phyloP scores from a whole-genome alignment of 495 filamentous ascomycete species.

The Tuber melanosporum region DNA sequence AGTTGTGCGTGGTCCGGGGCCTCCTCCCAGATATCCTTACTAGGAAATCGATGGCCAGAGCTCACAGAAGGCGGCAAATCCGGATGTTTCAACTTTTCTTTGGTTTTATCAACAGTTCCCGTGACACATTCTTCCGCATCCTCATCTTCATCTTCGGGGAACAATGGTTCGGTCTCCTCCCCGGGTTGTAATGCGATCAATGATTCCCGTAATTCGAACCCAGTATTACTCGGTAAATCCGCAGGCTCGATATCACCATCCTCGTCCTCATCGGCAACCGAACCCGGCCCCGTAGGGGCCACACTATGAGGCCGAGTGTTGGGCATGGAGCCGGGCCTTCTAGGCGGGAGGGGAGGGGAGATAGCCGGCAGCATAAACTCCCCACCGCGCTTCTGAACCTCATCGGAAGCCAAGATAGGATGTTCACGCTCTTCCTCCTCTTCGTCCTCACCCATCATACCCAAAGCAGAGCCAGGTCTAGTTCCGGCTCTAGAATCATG shows the following conservation, averaged over 20 bases:
- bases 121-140: constrained; percentile 44
- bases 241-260: constrained; percentile 25
- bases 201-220: constrained; percentile 28
- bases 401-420: constrained; percentile 87
- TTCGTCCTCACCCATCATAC: constrained; percentile 45
- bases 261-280: constrained; percentile 13
- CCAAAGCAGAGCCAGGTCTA: constrained; percentile 28
- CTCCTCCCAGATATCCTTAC: constrained; percentile 95
- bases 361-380: constrained; percentile 54
- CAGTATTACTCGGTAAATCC: constrained; percentile 8
- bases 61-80: constrained; percentile 48
- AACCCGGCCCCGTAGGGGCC: constrained; percentile 14
- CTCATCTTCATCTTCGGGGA: constrained; percentile 74
- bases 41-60: constrained; percentile 68
- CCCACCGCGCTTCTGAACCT: constrained; percentile 67
- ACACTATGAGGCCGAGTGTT: constrained; percentile 32
- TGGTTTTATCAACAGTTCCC: constrained; percentile 14
- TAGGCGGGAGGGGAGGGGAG: constrained; percentile 49
- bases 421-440: constrained; percentile 52
- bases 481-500: constrained; percentile 28
- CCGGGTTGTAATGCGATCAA: constrained; percentile 70
- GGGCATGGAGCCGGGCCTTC: constrained; percentile 25
- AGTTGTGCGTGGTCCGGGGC: constrained; percentile 79
- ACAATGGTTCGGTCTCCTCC: constrained; percentile 91
- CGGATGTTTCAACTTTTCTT: constrained; percentile 58